Conservation (phyloP, 257 asterid genomes). For the Solanum pinnatisectum region DNA sequence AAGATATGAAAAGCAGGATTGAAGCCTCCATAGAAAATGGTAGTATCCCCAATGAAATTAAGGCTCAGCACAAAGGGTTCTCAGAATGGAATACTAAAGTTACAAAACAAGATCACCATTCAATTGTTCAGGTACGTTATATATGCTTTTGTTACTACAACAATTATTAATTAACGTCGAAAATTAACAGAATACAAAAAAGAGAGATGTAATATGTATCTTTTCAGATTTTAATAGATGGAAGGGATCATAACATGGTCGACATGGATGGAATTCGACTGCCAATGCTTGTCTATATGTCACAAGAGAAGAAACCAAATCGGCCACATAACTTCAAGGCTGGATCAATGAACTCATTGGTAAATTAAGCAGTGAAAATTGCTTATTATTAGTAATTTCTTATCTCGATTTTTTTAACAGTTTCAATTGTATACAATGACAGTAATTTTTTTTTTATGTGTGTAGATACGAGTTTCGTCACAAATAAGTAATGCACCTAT, state of each 20-base stretch:
- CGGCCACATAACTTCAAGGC: conserved; percentile 52
- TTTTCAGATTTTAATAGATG: conserved; percentile 32
- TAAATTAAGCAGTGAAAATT: not conserved
- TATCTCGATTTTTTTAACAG: not conserved
- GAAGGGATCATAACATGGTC: conserved; percentile 14
- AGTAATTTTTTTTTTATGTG: not conserved
- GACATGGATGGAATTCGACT: conserved; percentile 31
- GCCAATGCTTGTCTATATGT: conserved; percentile 44
- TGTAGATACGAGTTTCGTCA: conserved; percentile 74
- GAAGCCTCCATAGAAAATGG: conserved; percentile 24
- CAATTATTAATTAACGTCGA: not conserved
- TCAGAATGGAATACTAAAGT: conserved; percentile 39
- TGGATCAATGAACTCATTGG: conserved; percentile 62
- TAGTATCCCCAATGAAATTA: conserved; percentile 20
- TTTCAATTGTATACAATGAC: not conserved
- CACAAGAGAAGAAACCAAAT: conserved; percentile 46
- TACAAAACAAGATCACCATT: conserved; percentile 56
- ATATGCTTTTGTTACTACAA: not conserved
- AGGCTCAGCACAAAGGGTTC: conserved; percentile 50
- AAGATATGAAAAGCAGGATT: conserved; percentile 55
- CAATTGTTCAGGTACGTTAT: conserved; percentile 53
- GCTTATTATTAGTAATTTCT: not conserved
- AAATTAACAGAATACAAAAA: not conserved
- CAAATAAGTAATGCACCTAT: conserved; percentile 70
- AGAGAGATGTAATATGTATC: not conserved